A percentile compares a stretch with the other conserved stretches of the same genome.
These are phyloP conservation scores for Cochlearia excelsa DNA, from an alignment of 345 rosid species.

Conservation along the genomic window DNA sequence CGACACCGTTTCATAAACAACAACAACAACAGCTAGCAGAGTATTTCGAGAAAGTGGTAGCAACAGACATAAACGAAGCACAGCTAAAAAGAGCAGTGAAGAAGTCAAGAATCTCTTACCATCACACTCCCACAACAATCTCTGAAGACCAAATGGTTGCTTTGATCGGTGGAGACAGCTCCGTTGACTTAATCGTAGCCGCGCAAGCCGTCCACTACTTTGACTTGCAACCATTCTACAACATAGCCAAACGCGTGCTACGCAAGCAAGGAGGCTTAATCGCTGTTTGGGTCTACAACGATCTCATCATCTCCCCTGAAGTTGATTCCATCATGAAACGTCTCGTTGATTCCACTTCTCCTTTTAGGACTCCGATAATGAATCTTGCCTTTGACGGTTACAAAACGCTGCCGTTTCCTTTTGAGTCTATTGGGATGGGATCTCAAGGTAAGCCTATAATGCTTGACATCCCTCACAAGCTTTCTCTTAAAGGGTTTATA, in stretches of 20 bases:
- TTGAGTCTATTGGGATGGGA: slow-evolving; percentile 36
- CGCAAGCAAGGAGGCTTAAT: slow-evolving; percentile 31
- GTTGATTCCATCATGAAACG: slow-evolving; percentile 36
- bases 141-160: slow-evolving; percentile 48
- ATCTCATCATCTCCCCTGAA: slow-evolving; percentile 29
- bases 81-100: slow-evolving; percentile 46
- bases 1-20: neutral
- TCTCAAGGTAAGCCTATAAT: slow-evolving; percentile 33
- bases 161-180: slow-evolving; percentile 49
- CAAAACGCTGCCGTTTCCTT: slow-evolving; percentile 33
- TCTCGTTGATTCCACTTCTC: slow-evolving; percentile 31
- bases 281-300: slow-evolving; percentile 35
- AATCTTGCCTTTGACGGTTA: slow-evolving; percentile 35
- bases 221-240: slow-evolving; percentile 29
- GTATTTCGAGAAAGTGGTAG: slow-evolving; percentile 56
- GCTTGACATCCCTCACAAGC: slow-evolving; percentile 35
- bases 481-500: slow-evolving; percentile 37
- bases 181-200: slow-evolving; percentile 44
- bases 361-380: slow-evolving; percentile 30
- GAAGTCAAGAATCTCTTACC: slow-evolving; percentile 47
- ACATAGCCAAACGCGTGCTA: slow-evolving; percentile 36
- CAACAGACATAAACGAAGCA: slow-evolving; percentile 55
- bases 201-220: slow-evolving; percentile 39
- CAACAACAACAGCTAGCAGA: slow-evolving; percentile 46
- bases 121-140: slow-evolving; percentile 50